Evolutionary conservation across 352 stramenopile species (phyloP), one percentile per base, ranked within the genome.

Genomic region (Globisporangium ultimum): DNA sequence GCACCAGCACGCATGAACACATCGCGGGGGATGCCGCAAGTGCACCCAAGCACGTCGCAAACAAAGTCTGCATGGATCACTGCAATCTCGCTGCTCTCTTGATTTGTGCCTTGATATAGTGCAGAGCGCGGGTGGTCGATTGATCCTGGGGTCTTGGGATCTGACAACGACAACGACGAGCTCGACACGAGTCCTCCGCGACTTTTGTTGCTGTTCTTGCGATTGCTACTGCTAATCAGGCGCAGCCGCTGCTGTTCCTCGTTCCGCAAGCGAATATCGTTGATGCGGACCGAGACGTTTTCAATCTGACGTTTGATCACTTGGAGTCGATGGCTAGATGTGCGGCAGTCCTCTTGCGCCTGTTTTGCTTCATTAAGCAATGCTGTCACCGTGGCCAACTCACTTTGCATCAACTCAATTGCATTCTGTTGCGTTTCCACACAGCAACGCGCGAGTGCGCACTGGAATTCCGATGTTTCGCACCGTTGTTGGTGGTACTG

Each of bases 1-100:
- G 70, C 66, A 13, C 60, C 74, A 5, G 84, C 72, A 14, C 78
- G 74, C 15, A 80, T 51, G 38, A 87, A 87, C 15, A 89, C 79
- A 53, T 87, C 68, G 22, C 79, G 72, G 36, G 79, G 76, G 42
- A 89, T 83, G 4, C 74, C 79, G 20, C 79, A 89, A 12, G 22
- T 55, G 46, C 76, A 89, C 2, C 72, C 76, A 15, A 72, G 63
- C 4, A 80, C 68, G 61, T 82, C 76, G 58, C 79, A 89, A 9
- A 89, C 76, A 47, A 62, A 77, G 1, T 60, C 61, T 5, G 51
- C 22, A 12, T 53, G 32, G 18, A 40, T 20, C 52, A 63, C 12
- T 20, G 22, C 17, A 24, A 56, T 14, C 24, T 45, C 21, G 12
- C 7, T 47, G 18, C 42, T 20, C 5, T 15, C 40, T 12, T 57